These are phyloP conservation scores for Elsinoe necatrix DNA, from an alignment of 2,329 filamentous ascomycete species.

Conservation along the genomic window DNA sequence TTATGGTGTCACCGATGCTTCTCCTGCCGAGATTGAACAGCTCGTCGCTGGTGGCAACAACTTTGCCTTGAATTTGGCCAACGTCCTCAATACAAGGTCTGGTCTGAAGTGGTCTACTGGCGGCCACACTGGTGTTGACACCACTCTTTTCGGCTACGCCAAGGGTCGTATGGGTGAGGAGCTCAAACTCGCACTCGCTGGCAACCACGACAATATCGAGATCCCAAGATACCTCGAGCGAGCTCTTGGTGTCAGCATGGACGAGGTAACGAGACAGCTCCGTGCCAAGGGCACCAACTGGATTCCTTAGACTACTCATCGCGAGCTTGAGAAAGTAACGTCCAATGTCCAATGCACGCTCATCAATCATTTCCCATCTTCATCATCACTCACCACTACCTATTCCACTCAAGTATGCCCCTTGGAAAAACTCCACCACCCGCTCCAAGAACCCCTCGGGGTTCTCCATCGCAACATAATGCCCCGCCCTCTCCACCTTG, in stretches of 20 bases:
- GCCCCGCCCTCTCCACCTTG: background rate
- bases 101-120: slow-evolving; percentile 32
- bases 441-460: background rate
- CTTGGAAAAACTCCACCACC: background rate
- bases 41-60: slow-evolving; percentile 20
- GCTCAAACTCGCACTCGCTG: slow-evolving; percentile 24
- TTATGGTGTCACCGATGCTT: slow-evolving; percentile 27
- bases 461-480: slow-evolving; percentile 14
- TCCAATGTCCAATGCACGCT: background rate
- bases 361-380: background rate
- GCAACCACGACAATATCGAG: slow-evolving; percentile 28
- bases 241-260: slow-evolving; percentile 24
- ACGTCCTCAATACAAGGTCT: slow-evolving; percentile 27
- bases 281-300: slow-evolving; percentile 15
- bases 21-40: slow-evolving; percentile 25
- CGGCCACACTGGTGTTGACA: slow-evolving; percentile 33
- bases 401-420: background rate
- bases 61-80: slow-evolving; percentile 26
- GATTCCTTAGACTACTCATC: background rate
- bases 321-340: background rate
- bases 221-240: slow-evolving; percentile 26
- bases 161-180: slow-evolving; percentile 20
- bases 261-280: slow-evolving; percentile 23
- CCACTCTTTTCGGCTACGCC: slow-evolving; percentile 33
- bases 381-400: background rate